These are phyloP conservation scores for Annulohypoxylon moriforme DNA, from an alignment of 495 filamentous ascomycete genomes.

Conservation along the genomic window DNA sequence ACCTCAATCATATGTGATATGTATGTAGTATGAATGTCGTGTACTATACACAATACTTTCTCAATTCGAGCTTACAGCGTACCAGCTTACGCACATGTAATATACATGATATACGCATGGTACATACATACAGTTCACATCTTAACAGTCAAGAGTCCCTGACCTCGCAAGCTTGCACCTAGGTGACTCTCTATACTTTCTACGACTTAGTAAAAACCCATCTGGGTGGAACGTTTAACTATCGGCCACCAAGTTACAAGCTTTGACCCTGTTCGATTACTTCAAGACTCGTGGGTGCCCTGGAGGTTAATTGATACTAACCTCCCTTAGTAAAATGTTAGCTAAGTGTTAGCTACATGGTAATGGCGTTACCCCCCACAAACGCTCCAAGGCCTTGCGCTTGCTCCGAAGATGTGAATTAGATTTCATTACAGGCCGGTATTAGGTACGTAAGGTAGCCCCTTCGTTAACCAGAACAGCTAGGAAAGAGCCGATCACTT, in stretches of 20 bases:
- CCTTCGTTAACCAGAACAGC: not conserved
- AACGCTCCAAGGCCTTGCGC: slow-evolving; percentile 9
- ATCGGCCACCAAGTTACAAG: slow-evolving; percentile 30
- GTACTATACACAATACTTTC: no score
- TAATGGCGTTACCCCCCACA: slow-evolving; percentile 36
- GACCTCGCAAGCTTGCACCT: slow-evolving; percentile 7
- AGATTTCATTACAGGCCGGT: slow-evolving; percentile 20
- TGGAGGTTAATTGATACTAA: slow-evolving; percentile 13
- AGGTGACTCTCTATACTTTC: slow-evolving; percentile 6
- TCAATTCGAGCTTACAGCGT: not conserved
- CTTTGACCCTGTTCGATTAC: slow-evolving; percentile 25
- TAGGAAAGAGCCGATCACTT: slow-evolving; percentile 7
- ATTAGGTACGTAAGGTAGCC: slow-evolving; percentile 17
- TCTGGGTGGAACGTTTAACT: slow-evolving; percentile 38
- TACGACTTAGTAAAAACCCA: slow-evolving; percentile 23
- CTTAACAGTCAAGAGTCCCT: not conserved
- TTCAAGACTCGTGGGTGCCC: slow-evolving; percentile 19
- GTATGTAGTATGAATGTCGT: no score
- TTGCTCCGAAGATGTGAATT: slow-evolving; percentile 23
- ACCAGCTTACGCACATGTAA: not conserved
- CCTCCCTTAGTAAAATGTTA: slow-evolving; percentile 8
- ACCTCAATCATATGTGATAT: no score
- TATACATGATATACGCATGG: not conserved
- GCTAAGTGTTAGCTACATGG: slow-evolving; percentile 27
- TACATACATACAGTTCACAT: not conserved